Evolutionary conservation across 108 stramenopile genomes (phyloP).

Genomic region (Fistulifera pelliculosa): DNA sequence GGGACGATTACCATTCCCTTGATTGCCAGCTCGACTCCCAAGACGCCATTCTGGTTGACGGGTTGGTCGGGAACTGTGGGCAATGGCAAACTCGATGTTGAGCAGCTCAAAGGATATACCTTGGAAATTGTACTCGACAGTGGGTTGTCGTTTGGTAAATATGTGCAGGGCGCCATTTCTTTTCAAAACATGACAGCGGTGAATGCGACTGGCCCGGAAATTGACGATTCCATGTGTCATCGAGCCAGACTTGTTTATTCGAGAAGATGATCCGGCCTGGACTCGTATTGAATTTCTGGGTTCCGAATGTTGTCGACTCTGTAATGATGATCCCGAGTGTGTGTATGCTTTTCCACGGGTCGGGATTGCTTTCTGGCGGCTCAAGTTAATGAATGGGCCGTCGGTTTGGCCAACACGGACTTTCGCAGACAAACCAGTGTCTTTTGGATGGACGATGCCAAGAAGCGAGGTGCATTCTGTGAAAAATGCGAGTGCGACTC

Average conservation of each 20-base stretch:
- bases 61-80: slow-evolving; percentile 23
- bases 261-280: too few species aligned
- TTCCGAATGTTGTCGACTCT: slow-evolving; percentile 11
- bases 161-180: too few species aligned
- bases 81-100: slow-evolving; percentile 11
- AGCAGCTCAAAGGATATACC: slow-evolving; percentile 11
- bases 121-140: slow-evolving; percentile 17
- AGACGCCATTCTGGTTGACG: slow-evolving; percentile 18
- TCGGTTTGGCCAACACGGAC: too few species aligned
- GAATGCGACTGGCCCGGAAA: too few species aligned
- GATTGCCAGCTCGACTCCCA: neutral
- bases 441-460: slow-evolving; percentile 15
- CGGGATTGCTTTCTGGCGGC: slow-evolving; percentile 13
- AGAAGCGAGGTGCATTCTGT: slow-evolving; percentile 14
- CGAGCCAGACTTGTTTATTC: too few species aligned
- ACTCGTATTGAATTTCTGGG: too few species aligned
- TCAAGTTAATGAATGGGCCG: neutral
- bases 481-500: slow-evolving; percentile 9
- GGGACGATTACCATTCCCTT: neutral
- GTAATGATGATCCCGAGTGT: slow-evolving; percentile 7
- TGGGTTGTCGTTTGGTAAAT: too few species aligned
- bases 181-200: too few species aligned
- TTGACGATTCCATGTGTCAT: too few species aligned
- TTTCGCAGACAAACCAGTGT: too few species aligned
- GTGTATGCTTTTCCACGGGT: neutral